Base-by-base conservation (phyloP, 805 yeast genomes). In the Tetrapisispora phaffii region DNA sequence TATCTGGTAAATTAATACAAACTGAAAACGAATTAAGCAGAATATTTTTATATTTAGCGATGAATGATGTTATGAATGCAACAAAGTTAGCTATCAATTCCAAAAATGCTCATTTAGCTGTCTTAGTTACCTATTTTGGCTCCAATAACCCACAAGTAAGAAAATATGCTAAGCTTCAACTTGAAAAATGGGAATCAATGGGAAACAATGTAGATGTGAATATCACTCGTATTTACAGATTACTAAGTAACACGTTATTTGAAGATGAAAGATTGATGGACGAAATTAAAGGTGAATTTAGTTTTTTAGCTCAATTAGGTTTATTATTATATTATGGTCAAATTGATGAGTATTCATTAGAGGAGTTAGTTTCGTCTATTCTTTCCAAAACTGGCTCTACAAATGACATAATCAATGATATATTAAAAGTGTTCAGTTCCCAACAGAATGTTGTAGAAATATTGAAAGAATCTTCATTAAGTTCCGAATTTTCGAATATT, bases 21-120 rank as follows among this genome's bases (percentile, higher is more conserved):
- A 48, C 56, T 4, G 51, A 54, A 1, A 77, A 76, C 50, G 56
- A 70, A 0, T 65, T 80, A 19, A 82, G 80, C 32, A 59, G 62
- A 20, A 71, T 83, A 0, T 79, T 76, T 56, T 56, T 73, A 3
- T 57, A 67, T 22, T 49, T 82, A 9, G 69, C 78, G 28, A 67
- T 74, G 4, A 80, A 83, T 44, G 76, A 81, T 45, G 55, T 86
- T 24, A 66, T 72, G 8, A 69, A 69, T 23, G 97, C 97, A 1
- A 69, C 80, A 6, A 68, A 70, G 26, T 48, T 68, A 2, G 89
- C 96, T 1, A 62, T 79, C 1, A 65, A 72, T n/a, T 63, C 82
- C 0, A 72, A 73, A 8, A 84, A 85, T 54, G 64, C 74, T 5
- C 95, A 89, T 59, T 62, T 90, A 17, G 79, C 95, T 0, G 77